Evolutionary conservation across 2,329 filamentous ascomycete species (phyloP).

Genomic region (Aspergillus oerlinghausenensis): DNA sequence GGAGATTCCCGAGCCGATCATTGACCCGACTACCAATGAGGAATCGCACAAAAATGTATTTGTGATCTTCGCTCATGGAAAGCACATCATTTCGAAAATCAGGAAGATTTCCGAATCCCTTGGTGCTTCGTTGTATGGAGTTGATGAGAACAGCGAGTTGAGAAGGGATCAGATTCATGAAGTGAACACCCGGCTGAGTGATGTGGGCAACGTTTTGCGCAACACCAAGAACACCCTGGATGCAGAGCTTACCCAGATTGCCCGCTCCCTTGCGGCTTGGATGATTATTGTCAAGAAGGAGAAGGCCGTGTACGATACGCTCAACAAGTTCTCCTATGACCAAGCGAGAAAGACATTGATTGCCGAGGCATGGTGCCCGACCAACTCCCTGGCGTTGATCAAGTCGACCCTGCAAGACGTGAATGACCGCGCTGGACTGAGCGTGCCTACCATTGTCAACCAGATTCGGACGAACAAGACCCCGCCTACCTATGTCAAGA

Average conservation of each 20-base stretch:
- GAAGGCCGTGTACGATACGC: conserved; percentile 92
- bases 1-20: conserved; percentile 88
- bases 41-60: conserved; percentile 95
- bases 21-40: conserved; percentile 91
- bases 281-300: conserved; percentile 98
- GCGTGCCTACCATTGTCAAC: conserved; percentile 98
- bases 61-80: conserved; percentile 97
- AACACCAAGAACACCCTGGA: conserved; percentile 95
- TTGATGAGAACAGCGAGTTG: conserved; percentile 95
- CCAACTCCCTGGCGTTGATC: conserved; percentile 81
- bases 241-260: conserved; percentile 89
- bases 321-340: conserved; percentile 97
- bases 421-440: conserved; percentile 89
- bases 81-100: conserved; percentile 97
- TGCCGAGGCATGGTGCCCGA: conserved; percentile 95
- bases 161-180: conserved; percentile 94
- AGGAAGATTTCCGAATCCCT: conserved; percentile 98
- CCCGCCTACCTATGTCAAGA: conserved; percentile 94
- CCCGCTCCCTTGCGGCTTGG: conserved; percentile 88
- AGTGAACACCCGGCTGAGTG: conserved; percentile 87
- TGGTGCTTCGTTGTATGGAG: conserved; percentile 90
- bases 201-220: conserved; percentile 84
- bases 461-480: conserved; percentile 97
- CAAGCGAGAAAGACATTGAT: conserved; percentile 93
- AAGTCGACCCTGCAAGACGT: conserved; percentile 93